Evolutionary conservation across 768 basidiomycete species (phyloP), one percentile per base, ranked within the genome.

Genomic region (Boletus eberwhitei): DNA sequence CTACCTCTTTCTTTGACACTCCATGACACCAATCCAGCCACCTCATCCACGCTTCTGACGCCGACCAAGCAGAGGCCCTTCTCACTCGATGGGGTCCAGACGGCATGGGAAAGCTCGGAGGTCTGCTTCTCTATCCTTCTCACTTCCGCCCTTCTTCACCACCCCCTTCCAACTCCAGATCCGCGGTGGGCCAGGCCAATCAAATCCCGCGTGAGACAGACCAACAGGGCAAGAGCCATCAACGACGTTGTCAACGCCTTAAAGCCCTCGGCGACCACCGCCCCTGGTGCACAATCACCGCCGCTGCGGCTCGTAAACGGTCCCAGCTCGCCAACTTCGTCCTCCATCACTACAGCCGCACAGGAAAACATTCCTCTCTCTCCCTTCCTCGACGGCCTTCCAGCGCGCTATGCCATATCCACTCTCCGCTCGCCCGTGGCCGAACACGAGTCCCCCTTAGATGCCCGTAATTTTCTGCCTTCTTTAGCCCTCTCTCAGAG

Each of bases 71-170:
- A 34, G 89, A 90, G 70, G 92, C 88, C 24, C 78, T 95, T 55
- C 84, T 95, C 46, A 85, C 82, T 60, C 82, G 91, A 52, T 94
- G 93, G 92, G 87, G 88, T 36, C 87, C 88, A 42, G 93, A 95
- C 72, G 86, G 91, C 38, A 73, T 91, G 70, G 91, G 91, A 55
- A 94, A 95, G 72, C 75, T 94, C 48, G 90, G 88, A 75, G 87
- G 92, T 92, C 64, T 73, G 84, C 56, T 62, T 54, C 52, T 48
- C 29, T 41, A 21, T 42, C 21, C 19, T 47, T 43, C 51, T 47
- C 53, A 21, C 58, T 55, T 60, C 64, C 44, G 49, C 60, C 58
- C 64, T 53, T 58, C 59, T 58, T 52, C 44, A 70, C 19, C n/a
- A n/a, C n/a, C n/a, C n/a, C 57, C 68, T 57, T 53, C 52, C 52